Conservation (phyloP, 1,284 basidiomycete genomes). For the Termitomyces sp. region DNA sequence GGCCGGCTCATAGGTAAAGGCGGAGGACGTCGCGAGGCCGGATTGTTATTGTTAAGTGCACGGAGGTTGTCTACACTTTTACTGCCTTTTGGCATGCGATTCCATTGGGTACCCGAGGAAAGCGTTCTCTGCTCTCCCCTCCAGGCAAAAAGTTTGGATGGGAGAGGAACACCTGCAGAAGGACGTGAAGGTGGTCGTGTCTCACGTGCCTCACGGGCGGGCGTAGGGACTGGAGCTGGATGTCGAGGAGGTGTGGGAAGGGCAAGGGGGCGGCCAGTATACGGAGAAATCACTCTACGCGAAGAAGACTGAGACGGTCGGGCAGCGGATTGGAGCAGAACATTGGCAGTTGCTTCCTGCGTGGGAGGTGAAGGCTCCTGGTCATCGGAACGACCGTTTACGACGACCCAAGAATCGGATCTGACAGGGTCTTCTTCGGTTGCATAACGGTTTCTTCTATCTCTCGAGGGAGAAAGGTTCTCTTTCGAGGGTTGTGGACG, state of each 20-base stretch:
- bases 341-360: slow-evolving; percentile 18
- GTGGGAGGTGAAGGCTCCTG: slow-evolving; percentile 25
- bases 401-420: slow-evolving; percentile 38
- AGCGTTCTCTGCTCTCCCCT: slow-evolving; percentile 34
- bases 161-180: slow-evolving; percentile 34
- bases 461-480: slow-evolving; percentile 18
- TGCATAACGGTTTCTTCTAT: slow-evolving; percentile 20
- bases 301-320: slow-evolving; percentile 27
- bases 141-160: slow-evolving; percentile 44
- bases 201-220: slow-evolving; percentile 18
- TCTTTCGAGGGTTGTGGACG: slow-evolving; percentile 27
- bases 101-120: slow-evolving; percentile 21
- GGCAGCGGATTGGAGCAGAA: slow-evolving; percentile 6
- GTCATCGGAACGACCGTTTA: slow-evolving; percentile 27
- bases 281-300: slow-evolving; percentile 28
- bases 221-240: slow-evolving; percentile 28
- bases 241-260: slow-evolving; percentile 34
- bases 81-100: slow-evolving; percentile 33
- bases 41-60: slow-evolving; percentile 28
- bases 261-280: slow-evolving; percentile 25
- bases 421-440: slow-evolving; percentile 23
- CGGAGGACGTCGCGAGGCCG: slow-evolving; percentile 23
- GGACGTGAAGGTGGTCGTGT: slow-evolving; percentile 20
- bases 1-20: slow-evolving; percentile 28
- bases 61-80: slow-evolving; percentile 61